These are phyloP conservation scores for Astrocystis sublimbata DNA, from an alignment of 495 filamentous ascomycete species.

Conservation along the genomic window DNA sequence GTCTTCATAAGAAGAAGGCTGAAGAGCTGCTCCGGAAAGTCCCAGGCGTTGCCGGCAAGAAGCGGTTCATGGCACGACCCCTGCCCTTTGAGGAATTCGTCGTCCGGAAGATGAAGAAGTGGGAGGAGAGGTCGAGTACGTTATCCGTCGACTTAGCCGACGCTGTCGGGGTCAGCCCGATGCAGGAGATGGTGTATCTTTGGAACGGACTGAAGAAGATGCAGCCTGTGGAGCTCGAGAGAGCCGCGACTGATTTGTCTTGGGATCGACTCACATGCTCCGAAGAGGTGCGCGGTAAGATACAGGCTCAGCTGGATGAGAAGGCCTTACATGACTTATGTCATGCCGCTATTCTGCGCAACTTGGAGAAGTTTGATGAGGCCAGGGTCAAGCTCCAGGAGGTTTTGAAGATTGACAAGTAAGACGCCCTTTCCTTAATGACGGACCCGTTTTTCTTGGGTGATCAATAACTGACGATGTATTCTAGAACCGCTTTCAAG, in stretches of 20 bases:
- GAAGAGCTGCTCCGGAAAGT: slow-evolving; percentile 70
- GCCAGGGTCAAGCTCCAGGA: slow-evolving; percentile 65
- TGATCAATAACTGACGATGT: slow-evolving; percentile 2
- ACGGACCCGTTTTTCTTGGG: neutral
- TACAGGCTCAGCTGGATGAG: slow-evolving; percentile 75
- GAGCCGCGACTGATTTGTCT: slow-evolving; percentile 60
- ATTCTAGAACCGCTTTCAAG: slow-evolving; percentile 63
- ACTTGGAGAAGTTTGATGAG: slow-evolving; percentile 59
- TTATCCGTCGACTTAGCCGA: slow-evolving; percentile 73
- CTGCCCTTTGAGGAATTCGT: slow-evolving; percentile 92
- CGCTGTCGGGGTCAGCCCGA: slow-evolving; percentile 77
- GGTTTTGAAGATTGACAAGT: slow-evolving; percentile 63
- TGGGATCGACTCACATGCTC: slow-evolving; percentile 62
- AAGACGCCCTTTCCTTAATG: slow-evolving; percentile 17
- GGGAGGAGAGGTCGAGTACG: slow-evolving; percentile 76
- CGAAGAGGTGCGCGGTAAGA: slow-evolving; percentile 57
- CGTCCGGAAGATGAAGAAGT: slow-evolving; percentile 81
- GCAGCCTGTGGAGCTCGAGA: slow-evolving; percentile 61
- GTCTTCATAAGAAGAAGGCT: slow-evolving; percentile 58
- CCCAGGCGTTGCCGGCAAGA: slow-evolving; percentile 76
- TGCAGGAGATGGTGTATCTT: slow-evolving; percentile 94
- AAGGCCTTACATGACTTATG: slow-evolving; percentile 66
- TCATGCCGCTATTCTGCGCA: slow-evolving; percentile 65
- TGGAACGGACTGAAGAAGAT: slow-evolving; percentile 87
- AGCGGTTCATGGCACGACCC: slow-evolving; percentile 84